These are phyloP conservation scores for Chamaecyparis obtusa DNA, from an alignment of 75 land plant species.

Conservation along the genomic window DNA sequence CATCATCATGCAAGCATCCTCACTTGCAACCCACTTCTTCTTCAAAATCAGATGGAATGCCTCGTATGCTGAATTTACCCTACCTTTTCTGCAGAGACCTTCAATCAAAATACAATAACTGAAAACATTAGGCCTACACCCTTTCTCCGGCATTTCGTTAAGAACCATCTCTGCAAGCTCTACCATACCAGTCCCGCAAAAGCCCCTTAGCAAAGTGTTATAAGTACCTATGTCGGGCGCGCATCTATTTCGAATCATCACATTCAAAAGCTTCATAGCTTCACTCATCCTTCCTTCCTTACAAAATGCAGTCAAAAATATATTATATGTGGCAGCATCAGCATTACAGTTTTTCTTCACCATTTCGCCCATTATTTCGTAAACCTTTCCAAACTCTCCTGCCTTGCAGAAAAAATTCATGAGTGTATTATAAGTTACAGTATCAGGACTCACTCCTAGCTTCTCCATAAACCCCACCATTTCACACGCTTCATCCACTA, in stretches of 20 bases:
- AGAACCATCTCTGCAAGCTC: background rate
- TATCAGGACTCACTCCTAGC: slow-evolving; percentile 4
- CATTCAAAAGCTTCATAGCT: slow-evolving; percentile 9
- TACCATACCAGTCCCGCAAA: background rate
- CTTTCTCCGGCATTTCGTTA: background rate
- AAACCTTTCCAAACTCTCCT: background rate
- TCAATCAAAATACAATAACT: slow-evolving; percentile 11
- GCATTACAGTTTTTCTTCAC: background rate
- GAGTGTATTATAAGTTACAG: slow-evolving; percentile 14
- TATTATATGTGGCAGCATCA: slow-evolving; percentile 11
- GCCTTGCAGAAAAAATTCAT: slow-evolving; percentile 7
- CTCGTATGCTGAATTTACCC: slow-evolving; percentile 5
- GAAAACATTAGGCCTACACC: background rate
- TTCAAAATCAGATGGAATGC: background rate
- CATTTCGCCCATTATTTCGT: slow-evolving; percentile 7
- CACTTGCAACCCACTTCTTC: slow-evolving; percentile 10
- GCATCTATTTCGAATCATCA: slow-evolving; percentile 6
- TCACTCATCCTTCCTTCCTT: slow-evolving; percentile 8
- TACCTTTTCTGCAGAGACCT: slow-evolving; percentile 9
- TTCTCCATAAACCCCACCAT: background rate
- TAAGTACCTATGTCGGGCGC: slow-evolving; percentile 7
- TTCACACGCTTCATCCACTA: background rate
- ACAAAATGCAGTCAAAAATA: slow-evolving; percentile 12
- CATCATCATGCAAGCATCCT: background rate
- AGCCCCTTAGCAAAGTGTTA: slow-evolving; percentile 7